Evolutionary conservation across 352 stramenopile genomes (phyloP).

Genomic region (Phytophthora nicotianae): DNA sequence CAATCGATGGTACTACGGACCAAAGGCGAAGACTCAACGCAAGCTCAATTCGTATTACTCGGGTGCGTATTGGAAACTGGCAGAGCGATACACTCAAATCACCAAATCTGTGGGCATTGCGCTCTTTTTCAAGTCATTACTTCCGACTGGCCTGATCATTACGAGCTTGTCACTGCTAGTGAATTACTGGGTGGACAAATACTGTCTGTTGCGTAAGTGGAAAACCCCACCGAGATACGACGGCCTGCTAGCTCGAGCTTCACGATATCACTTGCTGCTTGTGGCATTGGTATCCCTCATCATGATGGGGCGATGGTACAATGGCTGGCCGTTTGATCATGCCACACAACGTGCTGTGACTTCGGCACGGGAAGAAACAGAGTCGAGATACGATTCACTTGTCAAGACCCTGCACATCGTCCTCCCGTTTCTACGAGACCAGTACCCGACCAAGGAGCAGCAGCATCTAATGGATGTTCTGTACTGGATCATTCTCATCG

Average conservation of each 20-base stretch:
- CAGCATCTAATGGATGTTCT: constrained; percentile 49
- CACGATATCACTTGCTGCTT: constrained; percentile 70
- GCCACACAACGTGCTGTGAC: constrained; percentile 37
- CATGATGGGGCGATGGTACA: constrained; percentile 84
- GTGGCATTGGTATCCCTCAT: constrained; percentile 67
- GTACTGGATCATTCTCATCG: constrained; percentile 45
- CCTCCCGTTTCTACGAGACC: constrained; percentile 54
- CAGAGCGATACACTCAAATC: constrained; percentile 72
- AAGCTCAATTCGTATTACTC: constrained; percentile 84
- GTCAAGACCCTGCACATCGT: constrained; percentile 49
- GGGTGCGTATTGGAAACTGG: constrained; percentile 68
- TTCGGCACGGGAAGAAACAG: constrained; percentile 29
- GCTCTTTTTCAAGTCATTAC: constrained; percentile 69
- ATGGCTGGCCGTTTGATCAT: constrained; percentile 77
- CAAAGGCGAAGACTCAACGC: constrained; percentile 66
- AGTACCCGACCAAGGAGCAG: constrained; percentile 42
- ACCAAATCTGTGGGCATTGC: constrained; percentile 69
- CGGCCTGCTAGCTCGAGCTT: constrained; percentile 61
- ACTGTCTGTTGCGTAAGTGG: constrained; percentile 78
- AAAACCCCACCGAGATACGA: constrained; percentile 69
- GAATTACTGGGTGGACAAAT: constrained; percentile 88
- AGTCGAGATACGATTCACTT: constrained; percentile 36
- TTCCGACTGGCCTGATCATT: constrained; percentile 69
- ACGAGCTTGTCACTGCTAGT: constrained; percentile 68
- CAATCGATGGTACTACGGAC: constrained; percentile 47